Evolutionary conservation across 2,329 filamentous ascomycete species (phyloP), one percentile per base, ranked within the genome.

Genomic region (Aspergillus floridensis): DNA sequence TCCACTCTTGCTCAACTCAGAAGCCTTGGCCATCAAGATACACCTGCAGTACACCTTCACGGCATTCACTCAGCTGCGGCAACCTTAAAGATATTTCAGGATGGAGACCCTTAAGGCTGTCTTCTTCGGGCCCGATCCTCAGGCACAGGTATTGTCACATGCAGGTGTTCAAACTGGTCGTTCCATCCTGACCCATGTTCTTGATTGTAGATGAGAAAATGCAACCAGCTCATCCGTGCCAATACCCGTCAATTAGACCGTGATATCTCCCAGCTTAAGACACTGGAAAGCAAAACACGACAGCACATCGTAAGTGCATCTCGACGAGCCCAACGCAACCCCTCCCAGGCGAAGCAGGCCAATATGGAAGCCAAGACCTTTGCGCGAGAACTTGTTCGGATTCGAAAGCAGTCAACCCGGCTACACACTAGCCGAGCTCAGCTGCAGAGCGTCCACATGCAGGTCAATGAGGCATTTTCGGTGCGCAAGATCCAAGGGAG

Each of bases 201-300:
- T 38, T 53, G 3, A 29, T 41, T 59, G 22, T 69, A 99, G 93
- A 89, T 95, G 79, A 88, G 93, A 64, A 98, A 97, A 88, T 98
- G 93, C 79, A 96, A 97, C 77, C 82, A 86, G 62, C 86, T 98
- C 63, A 89, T 99, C 70, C 91, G 93, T 62, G 81, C 87, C 73
- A 97, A 98, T 77, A 89, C 92, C 63, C 92, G 95, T 72, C 93
- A 96, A 74, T 86, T 99, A 69, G 95, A 99, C 76, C 93, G 95
- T 73, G 93, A 98, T 78, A 93, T 99, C 73, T 79, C 83, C 56
- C 82, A 87, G 65, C 85, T 95, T 65, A 93, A 91, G 76, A 81
- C 85, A 58, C 88, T 91, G 66, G 93, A 99, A 75, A 79, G 79
- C 71, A 96, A 95, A 77, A 93, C 93, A 63, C 92, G 92, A 72